Evolutionary conservation across 129 eudicot genomes (phyloP).

Genomic region (Flaveria linearis): DNA sequence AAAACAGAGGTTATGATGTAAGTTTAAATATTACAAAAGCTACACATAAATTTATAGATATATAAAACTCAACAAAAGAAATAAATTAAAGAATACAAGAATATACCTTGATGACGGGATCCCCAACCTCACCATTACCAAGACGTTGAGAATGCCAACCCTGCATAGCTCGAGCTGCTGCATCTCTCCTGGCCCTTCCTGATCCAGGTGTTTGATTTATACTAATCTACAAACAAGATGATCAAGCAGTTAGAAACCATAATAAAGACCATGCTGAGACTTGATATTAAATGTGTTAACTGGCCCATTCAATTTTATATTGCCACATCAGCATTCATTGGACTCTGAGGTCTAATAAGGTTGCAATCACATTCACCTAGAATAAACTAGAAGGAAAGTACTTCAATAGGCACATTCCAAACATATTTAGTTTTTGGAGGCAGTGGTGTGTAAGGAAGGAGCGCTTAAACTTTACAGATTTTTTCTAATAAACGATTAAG

Average conservation of each 20-base stretch:
- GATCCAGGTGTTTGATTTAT: constrained; percentile 70
- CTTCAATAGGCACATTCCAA: neutral
- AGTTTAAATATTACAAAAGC: constrained; percentile 4
- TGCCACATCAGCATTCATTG: neutral
- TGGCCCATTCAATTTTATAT: neutral
- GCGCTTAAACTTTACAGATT: neutral
- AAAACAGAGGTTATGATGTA: constrained; percentile 19
- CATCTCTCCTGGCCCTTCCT: constrained; percentile 93
- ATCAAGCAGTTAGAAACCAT: constrained; percentile 4
- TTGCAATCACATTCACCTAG: neutral
- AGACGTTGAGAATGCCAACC: constrained; percentile 97
- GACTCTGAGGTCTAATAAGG: neutral
- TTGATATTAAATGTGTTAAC: neutral
- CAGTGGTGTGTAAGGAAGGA: neutral
- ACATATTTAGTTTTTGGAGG: neutral
- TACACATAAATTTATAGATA: neutral
- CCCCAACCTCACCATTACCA: constrained; percentile 92
- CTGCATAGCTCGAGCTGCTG: constrained; percentile 99
- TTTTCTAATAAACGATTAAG: constrained; percentile 6
- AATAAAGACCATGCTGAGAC: neutral
- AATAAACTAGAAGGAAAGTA: neutral
- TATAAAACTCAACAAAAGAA: neutral
- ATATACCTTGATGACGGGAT: constrained; percentile 81
- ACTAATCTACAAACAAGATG: constrained; percentile 45
- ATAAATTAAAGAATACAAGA: neutral